Percentiles rank a stretch among this genome's conserved stretches.
Conservation (phyloP, 805 yeast species). For the Ogataea corticis region DNA sequence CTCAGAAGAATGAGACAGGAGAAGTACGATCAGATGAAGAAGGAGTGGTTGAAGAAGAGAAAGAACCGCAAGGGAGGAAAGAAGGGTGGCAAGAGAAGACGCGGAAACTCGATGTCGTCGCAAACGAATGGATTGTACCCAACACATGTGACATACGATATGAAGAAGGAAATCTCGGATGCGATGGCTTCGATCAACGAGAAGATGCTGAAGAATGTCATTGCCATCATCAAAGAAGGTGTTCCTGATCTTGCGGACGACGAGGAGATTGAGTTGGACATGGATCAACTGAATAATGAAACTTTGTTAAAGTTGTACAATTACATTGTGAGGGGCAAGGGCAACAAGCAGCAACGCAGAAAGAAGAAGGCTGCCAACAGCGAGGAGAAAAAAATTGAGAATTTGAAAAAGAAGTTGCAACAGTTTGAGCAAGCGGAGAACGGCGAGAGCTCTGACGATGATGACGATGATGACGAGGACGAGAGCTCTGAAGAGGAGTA, state of each 20-base stretch:
- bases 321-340: conserved; percentile 61
- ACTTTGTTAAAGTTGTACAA: conserved; percentile 83
- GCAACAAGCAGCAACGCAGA: conserved; percentile 42
- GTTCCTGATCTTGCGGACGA: conserved; percentile 68
- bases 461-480: conserved; percentile 52
- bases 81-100: conserved; percentile 26
- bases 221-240: conserved; percentile 80
- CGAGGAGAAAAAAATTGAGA: conserved; percentile 74
- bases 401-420: conserved; percentile 71
- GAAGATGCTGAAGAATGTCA: conserved; percentile 77
- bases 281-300: conserved; percentile 85
- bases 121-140: conserved; percentile 29
- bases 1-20: conserved; percentile 78
- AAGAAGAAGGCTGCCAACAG: conserved; percentile 50
- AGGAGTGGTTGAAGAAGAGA: conserved; percentile 57
- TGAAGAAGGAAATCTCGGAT: conserved; percentile 93
- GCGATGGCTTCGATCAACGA: conserved; percentile 75
- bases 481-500: conserved; percentile 35
- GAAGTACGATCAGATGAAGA: conserved; percentile 65
- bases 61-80: conserved; percentile 43
- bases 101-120: conserved; percentile 18
- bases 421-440: conserved; percentile 56
- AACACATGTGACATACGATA: conserved; percentile 77
- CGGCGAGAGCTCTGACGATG: conserved; percentile 63
- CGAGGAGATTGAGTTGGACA: conserved; percentile 95